Evolutionary conservation across 129 eudicot species (phyloP).

Genomic region (Chrysanthemum makinoi): DNA sequence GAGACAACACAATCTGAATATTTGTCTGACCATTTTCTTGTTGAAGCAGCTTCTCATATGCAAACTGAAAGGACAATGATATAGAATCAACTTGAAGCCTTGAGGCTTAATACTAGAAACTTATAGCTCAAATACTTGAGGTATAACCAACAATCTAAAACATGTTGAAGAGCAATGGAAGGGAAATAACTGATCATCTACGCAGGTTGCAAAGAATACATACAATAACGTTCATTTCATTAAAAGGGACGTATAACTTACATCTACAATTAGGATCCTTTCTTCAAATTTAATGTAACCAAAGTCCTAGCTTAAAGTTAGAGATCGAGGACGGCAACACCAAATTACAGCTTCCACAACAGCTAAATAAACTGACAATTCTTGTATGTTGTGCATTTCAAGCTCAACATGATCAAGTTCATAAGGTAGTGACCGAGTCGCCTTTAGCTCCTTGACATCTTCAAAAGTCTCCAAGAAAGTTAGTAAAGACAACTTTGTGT

Average conservation of each 20-base stretch:
- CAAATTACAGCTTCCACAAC: not conserved
- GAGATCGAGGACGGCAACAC: not conserved
- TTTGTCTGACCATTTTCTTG: not conserved
- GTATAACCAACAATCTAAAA: too few relatives aligned
- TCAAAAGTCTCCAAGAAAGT: not conserved
- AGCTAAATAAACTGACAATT: not conserved
- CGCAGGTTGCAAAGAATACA: too few relatives aligned
- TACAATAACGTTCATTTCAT: too few relatives aligned
- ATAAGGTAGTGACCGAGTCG: not conserved
- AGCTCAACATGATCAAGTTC: conserved; percentile 9
- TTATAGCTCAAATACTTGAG: too few relatives aligned
- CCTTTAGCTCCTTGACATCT: not conserved
- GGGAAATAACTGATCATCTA: not conserved
- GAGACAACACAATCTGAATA: conserved; percentile 4
- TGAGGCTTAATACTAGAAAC: too few relatives aligned
- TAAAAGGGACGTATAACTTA: not conserved
- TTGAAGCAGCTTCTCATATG: not conserved
- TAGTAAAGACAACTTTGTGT: not conserved
- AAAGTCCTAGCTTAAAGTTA: not conserved
- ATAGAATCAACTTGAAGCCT: not conserved
- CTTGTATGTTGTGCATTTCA: not conserved
- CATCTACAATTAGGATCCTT: not conserved
- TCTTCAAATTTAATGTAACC: not conserved
- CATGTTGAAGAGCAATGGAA: not conserved
- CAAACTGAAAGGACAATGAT: not conserved